A percentile compares a stretch with the other conserved stretches of the same genome.
These are phyloP conservation scores for Zanthoxylum bungeanum DNA, from an alignment of 345 rosid species.

Conservation along the genomic window DNA sequence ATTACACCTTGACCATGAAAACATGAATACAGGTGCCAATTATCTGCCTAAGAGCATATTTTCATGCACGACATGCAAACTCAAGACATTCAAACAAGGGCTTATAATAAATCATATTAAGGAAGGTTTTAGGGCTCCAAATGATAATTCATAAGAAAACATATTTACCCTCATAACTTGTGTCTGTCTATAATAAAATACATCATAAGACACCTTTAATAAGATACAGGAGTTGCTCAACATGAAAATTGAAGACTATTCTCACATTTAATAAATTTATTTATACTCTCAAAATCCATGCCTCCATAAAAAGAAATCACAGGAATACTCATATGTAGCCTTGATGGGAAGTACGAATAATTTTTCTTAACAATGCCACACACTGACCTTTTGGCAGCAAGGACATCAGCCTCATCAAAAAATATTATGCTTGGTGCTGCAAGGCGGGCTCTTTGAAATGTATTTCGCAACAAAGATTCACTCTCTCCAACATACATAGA, in stretches of 20 bases:
- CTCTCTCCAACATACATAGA: constrained; percentile 99
- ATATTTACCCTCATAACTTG: neutral
- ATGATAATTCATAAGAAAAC: neutral
- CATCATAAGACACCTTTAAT: neutral
- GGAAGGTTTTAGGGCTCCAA: neutral
- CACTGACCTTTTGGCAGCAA: constrained; percentile 76
- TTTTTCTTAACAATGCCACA: constrained; percentile 1
- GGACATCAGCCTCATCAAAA: constrained; percentile 92
- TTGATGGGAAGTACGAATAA: neutral
- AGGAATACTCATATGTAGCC: neutral
- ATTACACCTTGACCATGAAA: neutral
- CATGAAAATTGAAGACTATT: neutral
- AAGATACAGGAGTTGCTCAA: neutral
- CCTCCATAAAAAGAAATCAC: neutral
- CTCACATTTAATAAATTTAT: neutral
- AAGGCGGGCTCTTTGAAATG: constrained; percentile 86
- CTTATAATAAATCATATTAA: neutral
- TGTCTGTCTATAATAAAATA: neutral
- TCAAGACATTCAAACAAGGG: neutral
- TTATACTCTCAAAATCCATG: neutral
- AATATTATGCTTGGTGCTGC: constrained; percentile 94
- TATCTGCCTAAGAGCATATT: neutral
- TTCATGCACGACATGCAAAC: neutral
- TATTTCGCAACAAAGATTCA: constrained; percentile 82
- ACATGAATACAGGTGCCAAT: neutral